Base-by-base conservation (phyloP, 2,329 filamentous ascomycete genomes). In the Epichloe festucae region DNA sequence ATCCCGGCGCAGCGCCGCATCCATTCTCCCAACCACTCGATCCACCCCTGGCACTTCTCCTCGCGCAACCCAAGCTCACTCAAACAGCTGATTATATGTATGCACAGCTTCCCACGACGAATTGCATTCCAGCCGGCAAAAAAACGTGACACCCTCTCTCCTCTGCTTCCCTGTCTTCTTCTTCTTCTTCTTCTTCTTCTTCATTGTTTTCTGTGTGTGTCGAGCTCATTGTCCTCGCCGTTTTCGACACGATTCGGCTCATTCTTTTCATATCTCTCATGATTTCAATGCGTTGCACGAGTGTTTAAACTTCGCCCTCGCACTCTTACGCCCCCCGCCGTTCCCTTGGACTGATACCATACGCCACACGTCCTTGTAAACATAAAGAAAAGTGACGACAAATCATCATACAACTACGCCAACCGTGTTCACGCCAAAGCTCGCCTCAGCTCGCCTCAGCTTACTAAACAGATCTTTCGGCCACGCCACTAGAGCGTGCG, bases 331-430 rank as follows among this genome's bases (percentile, higher is more conserved):
- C 38, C 43, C 17, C 17, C 45, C 21, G 14, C 49, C 49, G 6
- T 36, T 50, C 49, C 5, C 11, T 51, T 40, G 17, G 11, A 38
- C 36, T 40, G 15, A 34, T 14, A 4, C 23, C 27, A 15, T 34
- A 27, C 53, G 48, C 41, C 52, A 48, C 42, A 46, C 36, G 53
- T 48, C 52, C 44, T 55, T 55, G 50, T 54, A 55, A 58, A 57
- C 52, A 57, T 10, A 52, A 46, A 39, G 43, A 47, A 35, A 46
- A 19, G 17, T 15, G 6, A 19, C 19, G 17, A 12, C 23, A 23
- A 23, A 34, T 39, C 34, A 17, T 47, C 27, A 27, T 48, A 34
- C 17, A 42, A 40, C 14, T 12, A 23, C 14, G 23, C 46, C n/a
- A 23, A 44, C 10, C 17, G 21, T 31, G 8, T 31, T 23, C 19